Conservation (phyloP, 331 rosid genomes). For the Arachis monticola region DNA sequence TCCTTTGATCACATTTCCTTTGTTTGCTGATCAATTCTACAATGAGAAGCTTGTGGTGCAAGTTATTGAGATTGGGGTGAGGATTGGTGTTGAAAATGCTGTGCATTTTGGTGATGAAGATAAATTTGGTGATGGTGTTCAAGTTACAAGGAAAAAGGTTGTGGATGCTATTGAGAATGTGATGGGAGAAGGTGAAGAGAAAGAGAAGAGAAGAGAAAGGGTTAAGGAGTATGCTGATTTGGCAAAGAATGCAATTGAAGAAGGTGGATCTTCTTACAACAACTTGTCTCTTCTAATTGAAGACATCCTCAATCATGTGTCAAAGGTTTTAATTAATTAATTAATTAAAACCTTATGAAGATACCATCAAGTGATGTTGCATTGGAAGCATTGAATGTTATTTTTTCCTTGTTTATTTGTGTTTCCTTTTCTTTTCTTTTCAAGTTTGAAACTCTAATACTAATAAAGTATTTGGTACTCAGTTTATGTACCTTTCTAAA, state of each 20-base stretch:
- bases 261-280: constrained; percentile 33
- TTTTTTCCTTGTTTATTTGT: not conserved
- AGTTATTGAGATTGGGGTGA: constrained; percentile 30
- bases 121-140: constrained; percentile 14
- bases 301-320: not conserved
- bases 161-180: constrained; percentile 34
- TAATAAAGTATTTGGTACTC: not conserved
- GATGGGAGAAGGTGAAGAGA: constrained; percentile 33
- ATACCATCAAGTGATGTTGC: not conserved
- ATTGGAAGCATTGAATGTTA: not conserved
- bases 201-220: constrained; percentile 32
- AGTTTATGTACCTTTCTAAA: not conserved
- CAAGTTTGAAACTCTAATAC: not conserved
- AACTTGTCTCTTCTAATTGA: constrained; percentile 43
- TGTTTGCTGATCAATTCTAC: constrained; percentile 42
- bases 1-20: constrained; percentile 40
- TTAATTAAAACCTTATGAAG: not conserved
- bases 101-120: constrained; percentile 43
- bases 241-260: constrained; percentile 39
- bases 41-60: constrained; percentile 40
- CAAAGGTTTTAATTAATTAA: not conserved
- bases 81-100: constrained; percentile 28
- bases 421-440: not conserved
- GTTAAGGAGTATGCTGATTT: constrained; percentile 7
- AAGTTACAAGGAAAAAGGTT: constrained; percentile 36